Percentiles rank a stretch among this genome's conserved stretches.
Evolutionary conservation across 2,329 filamentous ascomycete species (phyloP).

Genomic region (Ceratocystis destructans): DNA sequence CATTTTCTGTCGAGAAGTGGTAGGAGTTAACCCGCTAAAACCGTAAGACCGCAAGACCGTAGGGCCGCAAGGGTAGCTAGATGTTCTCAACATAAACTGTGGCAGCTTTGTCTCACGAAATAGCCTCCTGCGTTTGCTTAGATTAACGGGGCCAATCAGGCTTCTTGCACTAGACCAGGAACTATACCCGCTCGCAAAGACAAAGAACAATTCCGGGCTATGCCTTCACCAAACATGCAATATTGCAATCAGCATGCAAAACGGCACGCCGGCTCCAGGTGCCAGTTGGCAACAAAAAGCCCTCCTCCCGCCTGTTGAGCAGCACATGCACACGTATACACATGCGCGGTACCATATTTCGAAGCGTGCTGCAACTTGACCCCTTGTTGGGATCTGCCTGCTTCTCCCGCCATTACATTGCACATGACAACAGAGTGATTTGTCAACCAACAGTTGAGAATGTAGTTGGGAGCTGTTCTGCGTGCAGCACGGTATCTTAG

Average conservation of each 20-base stretch:
- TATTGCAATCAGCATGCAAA: neutral
- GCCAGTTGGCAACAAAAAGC: neutral
- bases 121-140: neutral
- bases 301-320: neutral
- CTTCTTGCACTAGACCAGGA: neutral
- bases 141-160: neutral
- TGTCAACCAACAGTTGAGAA: neutral
- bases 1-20: neutral
- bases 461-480: neutral
- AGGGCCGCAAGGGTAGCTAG: neutral
- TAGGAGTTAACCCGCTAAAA: neutral
- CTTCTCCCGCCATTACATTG: neutral
- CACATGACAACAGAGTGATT: neutral
- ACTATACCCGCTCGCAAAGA: neutral
- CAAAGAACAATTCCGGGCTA: neutral
- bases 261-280: neutral
- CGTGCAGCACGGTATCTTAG: no score
- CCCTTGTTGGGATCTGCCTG: neutral
- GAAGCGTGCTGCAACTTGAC: neutral
- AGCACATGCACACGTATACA: neutral
- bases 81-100: neutral
- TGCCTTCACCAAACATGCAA: neutral
- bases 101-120: neutral
- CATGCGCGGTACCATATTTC: neutral
- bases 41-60: neutral